phyloP scores from a whole-genome alignment of 345 rosid genomes.

The Populus simonii region DNA sequence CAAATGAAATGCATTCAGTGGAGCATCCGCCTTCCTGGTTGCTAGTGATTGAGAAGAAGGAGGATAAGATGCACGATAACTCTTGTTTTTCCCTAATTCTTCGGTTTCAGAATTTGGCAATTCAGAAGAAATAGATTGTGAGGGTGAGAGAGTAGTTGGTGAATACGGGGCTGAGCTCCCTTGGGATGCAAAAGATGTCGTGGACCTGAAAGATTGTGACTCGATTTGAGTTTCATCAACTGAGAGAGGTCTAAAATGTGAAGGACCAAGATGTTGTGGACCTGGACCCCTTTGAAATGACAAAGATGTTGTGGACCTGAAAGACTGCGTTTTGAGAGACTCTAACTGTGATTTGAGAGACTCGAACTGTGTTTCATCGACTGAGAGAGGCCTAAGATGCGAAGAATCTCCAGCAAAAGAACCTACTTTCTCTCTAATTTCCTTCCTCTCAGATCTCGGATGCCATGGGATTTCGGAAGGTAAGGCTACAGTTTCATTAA shows the following conservation, averaged over 20 bases:
- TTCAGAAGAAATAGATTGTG: constrained; percentile 39
- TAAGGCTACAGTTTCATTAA: constrained; percentile 28
- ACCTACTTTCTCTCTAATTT: constrained; percentile 28
- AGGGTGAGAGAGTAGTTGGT: constrained; percentile 41
- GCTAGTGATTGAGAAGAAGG: constrained; percentile 18
- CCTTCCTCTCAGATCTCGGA: constrained; percentile 43
- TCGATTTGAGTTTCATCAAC: constrained; percentile 56
- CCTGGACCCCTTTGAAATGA: constrained; percentile 41
- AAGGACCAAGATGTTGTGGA: constrained; percentile 13
- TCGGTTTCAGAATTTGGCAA: constrained; percentile 37
- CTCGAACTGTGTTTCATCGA: constrained; percentile 56
- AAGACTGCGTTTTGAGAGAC: constrained; percentile 38
- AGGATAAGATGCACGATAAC: constrained; percentile 30
- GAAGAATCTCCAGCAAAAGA: constrained; percentile 18
- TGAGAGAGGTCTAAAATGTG: constrained; percentile 55
- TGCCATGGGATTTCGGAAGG: constrained; percentile 43
- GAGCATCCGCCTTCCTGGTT: constrained; percentile 14
- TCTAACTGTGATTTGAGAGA: constrained; percentile 43
- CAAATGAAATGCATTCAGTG: constrained; percentile 35
- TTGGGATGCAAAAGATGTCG: constrained; percentile 38
- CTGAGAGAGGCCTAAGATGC: constrained; percentile 56
- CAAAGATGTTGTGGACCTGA: constrained; percentile 39
- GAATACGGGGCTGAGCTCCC: constrained; percentile 40
- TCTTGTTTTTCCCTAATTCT: constrained; percentile 37
- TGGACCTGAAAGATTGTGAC: constrained; percentile 48